Evolutionary conservation across 805 yeast species (phyloP).

Genomic region (Hanseniaspora mollemarum): DNA sequence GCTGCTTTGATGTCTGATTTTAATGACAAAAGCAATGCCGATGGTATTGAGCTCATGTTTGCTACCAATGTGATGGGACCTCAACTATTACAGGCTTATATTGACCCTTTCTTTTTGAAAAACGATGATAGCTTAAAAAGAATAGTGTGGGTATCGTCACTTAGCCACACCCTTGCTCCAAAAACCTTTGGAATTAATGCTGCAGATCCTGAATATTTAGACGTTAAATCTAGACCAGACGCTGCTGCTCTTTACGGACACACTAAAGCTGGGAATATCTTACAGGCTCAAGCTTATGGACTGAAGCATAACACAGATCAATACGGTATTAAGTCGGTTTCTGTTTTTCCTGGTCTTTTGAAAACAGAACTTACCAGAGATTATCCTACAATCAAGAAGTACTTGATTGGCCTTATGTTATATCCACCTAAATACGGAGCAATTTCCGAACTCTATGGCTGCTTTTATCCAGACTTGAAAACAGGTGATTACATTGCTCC

Average conservation of each 20-base stretch:
- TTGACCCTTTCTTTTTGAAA: constrained; percentile 31
- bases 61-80: constrained; percentile 33
- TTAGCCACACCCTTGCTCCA: constrained; percentile 28
- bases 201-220: constrained; percentile 25
- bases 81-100: constrained; percentile 30
- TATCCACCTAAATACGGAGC: constrained; percentile 29
- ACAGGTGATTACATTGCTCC: constrained; percentile 31
- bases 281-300: constrained; percentile 32
- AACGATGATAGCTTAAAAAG: constrained; percentile 28
- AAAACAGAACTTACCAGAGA: constrained; percentile 28
- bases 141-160: constrained; percentile 34
- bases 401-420: constrained; percentile 16
- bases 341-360: constrained; percentile 32
- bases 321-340: constrained; percentile 27
- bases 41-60: constrained; percentile 32
- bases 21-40: constrained; percentile 25
- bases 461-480: constrained; percentile 29
- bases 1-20: constrained; percentile 31
- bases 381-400: constrained; percentile 17
- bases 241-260: constrained; percentile 28
- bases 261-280: constrained; percentile 32
- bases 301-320: constrained; percentile 22
- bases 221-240: constrained; percentile 20
- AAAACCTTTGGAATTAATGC: constrained; percentile 28
- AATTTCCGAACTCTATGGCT: constrained; percentile 32